These are phyloP conservation scores for Xanthoparmelia taractica DNA, from an alignment of 495 filamentous ascomycete genomes.

Conservation along the genomic window DNA sequence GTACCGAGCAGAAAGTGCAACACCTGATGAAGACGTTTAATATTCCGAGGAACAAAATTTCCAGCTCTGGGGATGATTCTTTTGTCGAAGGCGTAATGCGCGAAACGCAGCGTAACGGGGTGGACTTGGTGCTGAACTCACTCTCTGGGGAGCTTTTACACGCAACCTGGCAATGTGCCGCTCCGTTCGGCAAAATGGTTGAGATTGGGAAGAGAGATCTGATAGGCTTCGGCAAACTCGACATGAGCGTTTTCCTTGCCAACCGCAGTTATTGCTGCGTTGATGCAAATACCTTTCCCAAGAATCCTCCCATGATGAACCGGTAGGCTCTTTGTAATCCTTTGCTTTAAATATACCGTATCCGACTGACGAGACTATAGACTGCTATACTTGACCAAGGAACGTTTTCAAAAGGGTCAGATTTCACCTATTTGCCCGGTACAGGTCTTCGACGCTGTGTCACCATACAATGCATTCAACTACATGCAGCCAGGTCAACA, in stretches of 20 bases:
- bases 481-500: no score
- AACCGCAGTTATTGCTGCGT: constrained; percentile 32
- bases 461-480: no score
- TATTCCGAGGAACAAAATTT: constrained; percentile 40
- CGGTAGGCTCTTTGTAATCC: no score
- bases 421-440: no score
- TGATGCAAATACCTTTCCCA: no score
- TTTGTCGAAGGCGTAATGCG: constrained; percentile 39
- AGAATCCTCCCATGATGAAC: no score
- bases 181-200: constrained; percentile 48
- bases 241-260: constrained; percentile 35
- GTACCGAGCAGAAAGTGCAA: constrained; percentile 34
- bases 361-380: no score
- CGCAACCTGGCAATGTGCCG: constrained; percentile 46
- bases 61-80: constrained; percentile 38
- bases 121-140: constrained; percentile 49
- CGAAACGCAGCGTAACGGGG: constrained; percentile 43
- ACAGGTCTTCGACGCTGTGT: no score
- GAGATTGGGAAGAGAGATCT: constrained; percentile 45
- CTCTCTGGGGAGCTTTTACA: constrained; percentile 43
- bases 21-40: constrained; percentile 31
- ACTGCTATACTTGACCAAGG: no score
- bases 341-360: no score
- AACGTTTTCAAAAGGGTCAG: no score
- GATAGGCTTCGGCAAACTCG: constrained; percentile 16